Evolutionary conservation across 2,329 filamentous ascomycete genomes (phyloP), one percentile per base, ranked within the genome.

Genomic region (Aspergillus ochraceus): DNA sequence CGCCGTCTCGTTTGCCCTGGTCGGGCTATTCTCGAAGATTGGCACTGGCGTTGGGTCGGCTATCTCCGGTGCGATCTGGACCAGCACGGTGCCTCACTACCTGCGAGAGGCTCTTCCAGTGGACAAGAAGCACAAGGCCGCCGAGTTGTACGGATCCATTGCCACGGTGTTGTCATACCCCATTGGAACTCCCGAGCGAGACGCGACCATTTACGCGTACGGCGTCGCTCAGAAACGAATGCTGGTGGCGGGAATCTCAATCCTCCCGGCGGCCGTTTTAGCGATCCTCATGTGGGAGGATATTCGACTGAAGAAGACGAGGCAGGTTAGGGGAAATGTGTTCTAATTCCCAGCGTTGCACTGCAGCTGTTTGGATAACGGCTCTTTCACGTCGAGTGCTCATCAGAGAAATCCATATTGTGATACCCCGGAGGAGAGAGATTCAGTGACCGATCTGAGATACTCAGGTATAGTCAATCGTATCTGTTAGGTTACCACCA

Each of bases 1-100:
- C 10, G 80, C 84, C 24, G 77, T 79, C 29, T 75, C 82, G 39
- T 74, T 86, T 19, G 82, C 84, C 3, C 45, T 75, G 85, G 57
- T 73, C 20, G 62, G 67, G 39, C 58, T 76, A 3, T 71, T 72
- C 49, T 60, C 66, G 4, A 71, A 60, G 45, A 64, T 77, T 10
- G 76, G 75, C 12, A 68, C 65, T 24, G 70, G 73, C 17, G 65
- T 75, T 24, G 76, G 76, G 17, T 60, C 59, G n/a, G 64, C 69
- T 14, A 61, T 76, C 20, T 65, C 72, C 1, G 65, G 64, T 1
- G 73, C 70, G 11, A 73, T 76, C 26, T 78, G 75, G 67, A 42
- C 36, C 14, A 42, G 36, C 36, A 42, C 36, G 6, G 36, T 42
- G 6, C 36, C 36, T 42, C 36, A 14, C 14, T 42, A 42, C 14